Base-by-base conservation (phyloP, 257 asterid species). In the Nicotiana attenuata region DNA sequence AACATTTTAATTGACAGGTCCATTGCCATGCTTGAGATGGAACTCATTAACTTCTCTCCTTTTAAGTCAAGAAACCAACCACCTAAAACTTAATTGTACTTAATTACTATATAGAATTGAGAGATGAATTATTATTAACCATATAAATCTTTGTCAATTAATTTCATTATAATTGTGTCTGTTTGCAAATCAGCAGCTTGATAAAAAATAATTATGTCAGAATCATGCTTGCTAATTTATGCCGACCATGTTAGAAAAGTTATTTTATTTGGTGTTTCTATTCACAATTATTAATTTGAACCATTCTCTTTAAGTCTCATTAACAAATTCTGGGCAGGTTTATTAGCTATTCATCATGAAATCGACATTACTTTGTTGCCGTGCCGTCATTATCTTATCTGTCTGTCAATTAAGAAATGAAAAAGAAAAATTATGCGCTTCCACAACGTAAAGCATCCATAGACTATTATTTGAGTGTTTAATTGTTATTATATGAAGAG, bases 31-130 rank as follows among this genome's bases (percentile, higher is more conserved):
- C 82, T 81, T 80, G 88, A 80, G 83, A 88, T 56, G 87, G 63
- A 47, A 65, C 84, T 84, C 66, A 61, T 41, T 52, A 89, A 85
- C 78, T 85, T 85, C 87, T 84, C 89, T 52, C 19, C 91, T 84
- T 87, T 85, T n/a, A 88, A 86, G 90, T 76, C 76, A 91, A 86
- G 90, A 78, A 89, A 87, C 83, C 83, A 78, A 81, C 87, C n/a
- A 77, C 83, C 81, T 4, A 65, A 22, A 81, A 77, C 50, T 63
- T 31, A 38, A 83, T 73, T 53, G 59, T 80, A 84, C 81, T 80
- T 45, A 55, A 80, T 59, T 41, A 41, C 10, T 41, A 41, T 41
- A 41, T 41, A 7, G 47, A 7, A 41, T 41, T 57, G 63, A 67
- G 67, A 63, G 65, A 35, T 75, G 81, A 65, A 77, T 82, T 83